These are phyloP conservation scores for Pythium oligandrum DNA, from an alignment of 352 stramenopile genomes.

Conservation along the genomic window DNA sequence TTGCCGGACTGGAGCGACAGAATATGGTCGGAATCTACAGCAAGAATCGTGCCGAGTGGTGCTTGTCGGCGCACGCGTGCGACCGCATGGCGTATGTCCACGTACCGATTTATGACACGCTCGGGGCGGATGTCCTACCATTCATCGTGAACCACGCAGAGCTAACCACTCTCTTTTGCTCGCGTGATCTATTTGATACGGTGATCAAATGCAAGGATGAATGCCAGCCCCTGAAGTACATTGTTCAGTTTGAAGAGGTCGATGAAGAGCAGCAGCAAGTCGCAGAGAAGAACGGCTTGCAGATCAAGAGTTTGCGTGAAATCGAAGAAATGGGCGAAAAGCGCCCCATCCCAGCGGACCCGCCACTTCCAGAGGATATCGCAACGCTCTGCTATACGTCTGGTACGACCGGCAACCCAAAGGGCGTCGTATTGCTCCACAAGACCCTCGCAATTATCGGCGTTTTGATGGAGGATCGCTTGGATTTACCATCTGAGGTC, in stretches of 20 bases:
- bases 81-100: slow-evolving; percentile 63
- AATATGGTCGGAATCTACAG: slow-evolving; percentile 54
- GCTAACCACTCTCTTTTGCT: slow-evolving; percentile 49
- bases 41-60: slow-evolving; percentile 75
- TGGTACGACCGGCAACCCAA: slow-evolving; percentile 95
- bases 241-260: slow-evolving; percentile 56
- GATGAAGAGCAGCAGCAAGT: slow-evolving; percentile 24
- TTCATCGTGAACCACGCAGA: slow-evolving; percentile 77
- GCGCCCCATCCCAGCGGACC: slow-evolving; percentile 40
- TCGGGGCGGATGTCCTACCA: slow-evolving; percentile 60
- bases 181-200: slow-evolving; percentile 48
- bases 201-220: slow-evolving; percentile 46
- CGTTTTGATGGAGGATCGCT: slow-evolving; percentile 19
- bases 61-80: slow-evolving; percentile 41
- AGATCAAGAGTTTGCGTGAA: slow-evolving; percentile 40
- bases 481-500: slow-evolving; percentile 44
- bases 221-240: slow-evolving; percentile 42
- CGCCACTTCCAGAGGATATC: slow-evolving; percentile 69
- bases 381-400: slow-evolving; percentile 95
- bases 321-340: slow-evolving; percentile 31
- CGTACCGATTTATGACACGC: slow-evolving; percentile 79
- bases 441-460: slow-evolving; percentile 43
- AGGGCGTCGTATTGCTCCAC: slow-evolving; percentile 94
- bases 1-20: slow-evolving; percentile 34
- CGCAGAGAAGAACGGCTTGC: slow-evolving; percentile 20